These are phyloP conservation scores for Auricularia sp. DNA, from an alignment of 768 basidiomycete genomes.

Conservation along the genomic window DNA sequence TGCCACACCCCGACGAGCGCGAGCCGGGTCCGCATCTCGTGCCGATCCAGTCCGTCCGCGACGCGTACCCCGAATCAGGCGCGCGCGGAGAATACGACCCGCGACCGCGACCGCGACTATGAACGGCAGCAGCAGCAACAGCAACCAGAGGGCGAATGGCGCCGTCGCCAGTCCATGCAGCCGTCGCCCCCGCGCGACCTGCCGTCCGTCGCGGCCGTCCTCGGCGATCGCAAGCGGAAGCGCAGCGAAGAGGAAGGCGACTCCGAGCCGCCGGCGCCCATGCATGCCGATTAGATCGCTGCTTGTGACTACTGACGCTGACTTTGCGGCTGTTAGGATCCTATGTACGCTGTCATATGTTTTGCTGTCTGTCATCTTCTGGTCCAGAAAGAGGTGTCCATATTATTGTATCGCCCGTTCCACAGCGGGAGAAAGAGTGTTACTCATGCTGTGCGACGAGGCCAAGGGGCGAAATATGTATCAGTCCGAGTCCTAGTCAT, in stretches of 20 bases:
- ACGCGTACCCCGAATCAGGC: neutral
- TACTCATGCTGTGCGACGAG: no score
- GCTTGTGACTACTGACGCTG: no score
- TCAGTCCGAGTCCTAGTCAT: no score
- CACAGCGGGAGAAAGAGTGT: no score
- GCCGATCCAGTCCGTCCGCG: neutral
- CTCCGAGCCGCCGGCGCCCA: no score
- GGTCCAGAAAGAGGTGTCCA: no score
- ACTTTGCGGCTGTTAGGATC: no score
- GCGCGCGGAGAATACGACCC: neutral
- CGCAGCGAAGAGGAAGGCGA: neutral
- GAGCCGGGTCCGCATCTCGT: constrained; percentile 2
- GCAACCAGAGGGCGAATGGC: neutral
- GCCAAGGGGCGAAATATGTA: no score
- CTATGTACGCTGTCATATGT: no score
- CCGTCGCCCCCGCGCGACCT: neutral
- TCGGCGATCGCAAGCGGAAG: neutral
- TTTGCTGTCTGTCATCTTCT: no score
- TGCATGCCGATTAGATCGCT: no score
- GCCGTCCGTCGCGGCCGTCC: neutral
- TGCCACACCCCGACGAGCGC: constrained; percentile 2
- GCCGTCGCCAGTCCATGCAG: neutral
- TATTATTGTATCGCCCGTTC: no score
- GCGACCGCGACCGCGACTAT: neutral
- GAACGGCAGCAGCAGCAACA: neutral